These are phyloP conservation scores for Aegilops umbellulata DNA, from an alignment of 176 grass and related monocot species.

Conservation along the genomic window DNA sequence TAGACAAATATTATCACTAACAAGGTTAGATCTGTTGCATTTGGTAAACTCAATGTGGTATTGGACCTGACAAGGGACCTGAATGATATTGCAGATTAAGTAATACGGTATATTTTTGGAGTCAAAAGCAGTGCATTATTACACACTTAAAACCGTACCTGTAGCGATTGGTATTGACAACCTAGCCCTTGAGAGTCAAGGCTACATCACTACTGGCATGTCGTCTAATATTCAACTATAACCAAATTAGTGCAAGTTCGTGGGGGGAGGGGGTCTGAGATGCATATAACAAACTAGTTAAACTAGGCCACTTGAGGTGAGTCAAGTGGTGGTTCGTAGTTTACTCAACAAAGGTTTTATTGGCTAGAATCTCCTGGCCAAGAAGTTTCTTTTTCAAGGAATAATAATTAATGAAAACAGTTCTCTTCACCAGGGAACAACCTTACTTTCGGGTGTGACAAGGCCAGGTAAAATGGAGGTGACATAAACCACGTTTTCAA, in stretches of 20 bases:
- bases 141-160: background rate
- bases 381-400: background rate
- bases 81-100: background rate
- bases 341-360: background rate
- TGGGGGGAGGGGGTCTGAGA: background rate
- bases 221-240: background rate
- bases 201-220: background rate
- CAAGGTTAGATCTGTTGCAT: too few relatives aligned
- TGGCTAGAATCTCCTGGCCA: slow-evolving; percentile 14
- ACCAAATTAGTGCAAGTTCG: background rate
- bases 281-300: background rate
- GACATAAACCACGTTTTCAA: background rate
- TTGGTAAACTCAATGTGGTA: background rate
- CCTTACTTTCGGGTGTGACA: background rate
- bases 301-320: background rate
- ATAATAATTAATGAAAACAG: slow-evolving; percentile 5
- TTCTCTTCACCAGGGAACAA: slow-evolving; percentile 4
- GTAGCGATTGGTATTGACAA: background rate
- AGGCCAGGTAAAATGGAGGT: background rate
- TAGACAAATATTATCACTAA: too few relatives aligned
- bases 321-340: background rate
- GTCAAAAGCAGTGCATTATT: background rate
- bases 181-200: background rate
- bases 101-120: background rate
- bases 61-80: background rate